These are phyloP conservation scores for Corymbia maculata DNA, from an alignment of 345 rosid genomes.

Conservation along the genomic window DNA sequence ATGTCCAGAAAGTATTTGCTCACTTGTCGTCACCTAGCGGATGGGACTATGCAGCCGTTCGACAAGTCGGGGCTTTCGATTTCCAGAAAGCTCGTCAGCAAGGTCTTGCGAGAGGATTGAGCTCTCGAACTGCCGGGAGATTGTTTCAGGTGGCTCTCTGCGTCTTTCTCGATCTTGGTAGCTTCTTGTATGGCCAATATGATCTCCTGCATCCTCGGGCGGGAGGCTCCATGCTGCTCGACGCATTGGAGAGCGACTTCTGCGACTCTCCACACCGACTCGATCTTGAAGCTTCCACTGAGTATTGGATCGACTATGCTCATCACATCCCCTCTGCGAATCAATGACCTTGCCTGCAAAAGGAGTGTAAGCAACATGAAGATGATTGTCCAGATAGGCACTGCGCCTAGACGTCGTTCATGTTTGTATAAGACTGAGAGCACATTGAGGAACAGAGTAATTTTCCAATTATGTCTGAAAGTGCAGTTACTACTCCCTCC, in stretches of 20 bases:
- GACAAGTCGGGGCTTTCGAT: constrained; percentile 79
- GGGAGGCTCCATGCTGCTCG: constrained; percentile 46
- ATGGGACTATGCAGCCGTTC: constrained; percentile 54
- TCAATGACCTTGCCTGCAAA: constrained; percentile 75
- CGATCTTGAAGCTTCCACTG: constrained; percentile 51
- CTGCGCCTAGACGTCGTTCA: background rate
- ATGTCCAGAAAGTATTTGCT: background rate
- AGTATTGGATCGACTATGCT: constrained; percentile 69
- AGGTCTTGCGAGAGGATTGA: constrained; percentile 73
- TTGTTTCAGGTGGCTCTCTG: constrained; percentile 18
- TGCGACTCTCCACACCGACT: constrained; percentile 85
- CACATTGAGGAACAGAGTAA: background rate
- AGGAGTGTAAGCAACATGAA: background rate
- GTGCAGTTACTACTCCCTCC: background rate
- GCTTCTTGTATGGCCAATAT: constrained; percentile 84
- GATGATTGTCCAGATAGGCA: background rate
- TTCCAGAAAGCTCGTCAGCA: constrained; percentile 87
- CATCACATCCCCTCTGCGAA: constrained; percentile 65
- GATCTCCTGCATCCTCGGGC: constrained; percentile 92
- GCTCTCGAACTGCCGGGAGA: constrained; percentile 37
- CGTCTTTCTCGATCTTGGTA: constrained; percentile 59
- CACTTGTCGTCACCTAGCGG: constrained; percentile 42
- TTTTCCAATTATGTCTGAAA: background rate
- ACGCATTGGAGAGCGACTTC: constrained; percentile 88
- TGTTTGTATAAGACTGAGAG: background rate